Evolutionary conservation across 331 rosid genomes (phyloP).

Genomic region (Cydonia oblonga): DNA sequence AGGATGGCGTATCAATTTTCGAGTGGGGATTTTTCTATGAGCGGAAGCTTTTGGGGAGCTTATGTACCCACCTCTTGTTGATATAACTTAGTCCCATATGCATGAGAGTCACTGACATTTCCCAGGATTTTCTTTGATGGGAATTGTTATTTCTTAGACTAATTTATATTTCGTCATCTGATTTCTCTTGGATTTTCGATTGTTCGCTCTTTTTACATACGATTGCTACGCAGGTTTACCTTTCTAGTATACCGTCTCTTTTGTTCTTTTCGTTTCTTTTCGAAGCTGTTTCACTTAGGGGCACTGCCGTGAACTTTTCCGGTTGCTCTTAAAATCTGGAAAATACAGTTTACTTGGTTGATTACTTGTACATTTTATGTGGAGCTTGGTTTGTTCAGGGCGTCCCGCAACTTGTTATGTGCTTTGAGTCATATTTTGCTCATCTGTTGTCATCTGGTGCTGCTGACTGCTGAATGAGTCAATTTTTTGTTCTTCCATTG

Average conservation of each 20-base stretch:
- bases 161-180: conserved; percentile 2
- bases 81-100: conserved; percentile 18
- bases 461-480: neutral
- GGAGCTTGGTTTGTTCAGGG: neutral
- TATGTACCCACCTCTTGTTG: conserved; percentile 26
- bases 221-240: neutral
- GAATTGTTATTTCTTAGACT: conserved; percentile 23
- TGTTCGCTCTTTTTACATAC: neutral
- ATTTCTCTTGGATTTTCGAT: neutral
- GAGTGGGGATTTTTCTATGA: conserved; percentile 7
- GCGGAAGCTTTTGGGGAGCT: conserved; percentile 6
- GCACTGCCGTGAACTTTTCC: neutral
- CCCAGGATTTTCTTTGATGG: conserved; percentile 31
- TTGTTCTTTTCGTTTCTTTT: neutral
- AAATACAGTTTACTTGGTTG: neutral
- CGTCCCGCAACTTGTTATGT: neutral
- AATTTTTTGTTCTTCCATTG: neutral
- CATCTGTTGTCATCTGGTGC: neutral
- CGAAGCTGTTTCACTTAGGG: neutral
- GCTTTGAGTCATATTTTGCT: neutral
- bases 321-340: neutral
- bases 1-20: conserved; percentile 28
- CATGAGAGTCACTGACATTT: conserved; percentile 21
- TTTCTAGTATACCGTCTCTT: neutral
- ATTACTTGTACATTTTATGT: neutral